These are phyloP conservation scores for Lactarius sanguifluus DNA, from an alignment of 768 basidiomycete species.

Conservation along the genomic window DNA sequence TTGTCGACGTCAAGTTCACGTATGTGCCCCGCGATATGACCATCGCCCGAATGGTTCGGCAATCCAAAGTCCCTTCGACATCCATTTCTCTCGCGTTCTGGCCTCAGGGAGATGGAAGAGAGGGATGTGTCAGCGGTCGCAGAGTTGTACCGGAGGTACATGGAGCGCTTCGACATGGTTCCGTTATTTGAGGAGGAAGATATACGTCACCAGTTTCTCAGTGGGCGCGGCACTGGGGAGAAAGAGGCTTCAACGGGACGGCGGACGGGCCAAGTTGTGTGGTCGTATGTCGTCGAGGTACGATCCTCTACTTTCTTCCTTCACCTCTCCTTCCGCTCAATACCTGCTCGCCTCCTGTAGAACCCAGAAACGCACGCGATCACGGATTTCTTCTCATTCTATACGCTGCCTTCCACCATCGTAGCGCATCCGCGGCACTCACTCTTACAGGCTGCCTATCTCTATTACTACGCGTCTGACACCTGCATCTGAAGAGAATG, in stretches of 20 bases:
- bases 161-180: slow-evolving; percentile 82
- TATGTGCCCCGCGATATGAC: slow-evolving; percentile 84
- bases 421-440: slow-evolving; percentile 73
- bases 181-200: slow-evolving; percentile 78
- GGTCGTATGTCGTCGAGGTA: slow-evolving; percentile 96
- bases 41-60: slow-evolving; percentile 82
- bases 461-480: slow-evolving; percentile 93
- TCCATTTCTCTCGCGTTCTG: slow-evolving; percentile 46
- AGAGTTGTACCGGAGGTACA: slow-evolving; percentile 70
- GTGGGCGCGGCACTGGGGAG: slow-evolving; percentile 68
- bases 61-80: slow-evolving; percentile 64
- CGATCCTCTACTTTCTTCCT: slow-evolving; percentile 37
- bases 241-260: slow-evolving; percentile 47
- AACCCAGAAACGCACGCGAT: slow-evolving; percentile 78
- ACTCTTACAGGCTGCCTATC: slow-evolving; percentile 86
- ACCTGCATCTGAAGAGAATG: slow-evolving; percentile 60
- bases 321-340: slow-evolving; percentile 11
- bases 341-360: slow-evolving; percentile 46
- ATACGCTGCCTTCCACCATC: slow-evolving; percentile 92
- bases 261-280: slow-evolving; percentile 83
- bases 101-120: slow-evolving; percentile 87
- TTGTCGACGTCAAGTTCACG: slow-evolving; percentile 89
- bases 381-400: slow-evolving; percentile 97
- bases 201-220: slow-evolving; percentile 81
- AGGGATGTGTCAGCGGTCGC: slow-evolving; percentile 70